Evolutionary conservation across 78 protist genomes (phyloP).

Genomic region (Polysphondylium violaceum): DNA sequence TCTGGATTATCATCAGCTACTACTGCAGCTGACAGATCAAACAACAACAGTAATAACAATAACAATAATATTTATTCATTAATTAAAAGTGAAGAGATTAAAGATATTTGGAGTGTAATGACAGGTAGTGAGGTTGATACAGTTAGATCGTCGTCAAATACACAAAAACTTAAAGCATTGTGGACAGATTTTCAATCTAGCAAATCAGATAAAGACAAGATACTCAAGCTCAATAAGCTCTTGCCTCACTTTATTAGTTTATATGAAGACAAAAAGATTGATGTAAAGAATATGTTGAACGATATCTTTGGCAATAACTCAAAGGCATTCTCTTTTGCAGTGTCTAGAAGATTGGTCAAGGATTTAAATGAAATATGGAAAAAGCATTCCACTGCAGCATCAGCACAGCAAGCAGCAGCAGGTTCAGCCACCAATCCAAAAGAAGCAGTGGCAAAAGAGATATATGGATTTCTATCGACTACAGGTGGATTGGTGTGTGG

Average conservation of each 20-base stretch:
- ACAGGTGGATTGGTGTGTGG: background rate
- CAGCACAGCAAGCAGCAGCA: conserved; percentile 26
- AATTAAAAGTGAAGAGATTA: background rate
- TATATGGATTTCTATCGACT: conserved; percentile 37
- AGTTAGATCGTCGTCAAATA: background rate
- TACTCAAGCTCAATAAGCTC: conserved; percentile 5
- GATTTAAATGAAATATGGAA: conserved; percentile 47
- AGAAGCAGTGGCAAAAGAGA: conserved; percentile 26
- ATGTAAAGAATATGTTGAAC: conserved; percentile 17
- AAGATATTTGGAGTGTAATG: conserved; percentile 53
- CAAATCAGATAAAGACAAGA: conserved; percentile 60
- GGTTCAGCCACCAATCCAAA: background rate
- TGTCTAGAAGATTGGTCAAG: conserved; percentile 49
- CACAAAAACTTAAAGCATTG: conserved; percentile 17
- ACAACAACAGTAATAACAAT: background rate
- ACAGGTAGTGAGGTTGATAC: conserved; percentile 20
- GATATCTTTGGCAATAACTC: conserved; percentile 55
- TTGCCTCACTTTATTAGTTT: conserved; percentile 45
- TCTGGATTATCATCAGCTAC: conserved; percentile 1
- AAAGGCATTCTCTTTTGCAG: conserved; percentile 64
- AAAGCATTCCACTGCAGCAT: background rate
- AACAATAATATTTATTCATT: background rate
- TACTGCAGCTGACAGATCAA: background rate
- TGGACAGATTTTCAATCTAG: conserved; percentile 63
- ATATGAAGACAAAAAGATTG: conserved; percentile 20